Percentiles rank a stretch among this genome's conserved stretches.
phyloP scores from a whole-genome alignment of 495 filamentous ascomycete genomes.

The Penicillium samsonianum region DNA sequence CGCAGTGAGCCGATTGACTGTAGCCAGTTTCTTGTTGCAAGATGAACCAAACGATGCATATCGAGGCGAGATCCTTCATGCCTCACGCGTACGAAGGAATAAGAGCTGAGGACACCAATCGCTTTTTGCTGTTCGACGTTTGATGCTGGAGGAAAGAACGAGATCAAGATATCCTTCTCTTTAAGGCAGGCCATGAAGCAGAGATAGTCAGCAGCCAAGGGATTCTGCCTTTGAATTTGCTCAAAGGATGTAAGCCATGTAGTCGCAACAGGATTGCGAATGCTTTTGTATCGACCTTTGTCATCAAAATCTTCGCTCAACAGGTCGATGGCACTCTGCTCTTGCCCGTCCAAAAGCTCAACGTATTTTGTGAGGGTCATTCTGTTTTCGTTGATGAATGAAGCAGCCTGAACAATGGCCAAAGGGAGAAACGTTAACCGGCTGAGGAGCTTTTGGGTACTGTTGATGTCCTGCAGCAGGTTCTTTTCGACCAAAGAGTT shows the following conservation, averaged over 20 bases:
- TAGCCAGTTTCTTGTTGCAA: constrained; percentile 40
- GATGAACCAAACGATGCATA: constrained; percentile 30
- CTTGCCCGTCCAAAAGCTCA: constrained; percentile 40
- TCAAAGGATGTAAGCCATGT: constrained; percentile 59
- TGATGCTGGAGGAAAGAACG: constrained; percentile 15
- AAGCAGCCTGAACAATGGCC: constrained; percentile 45
- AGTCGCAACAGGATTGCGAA: constrained; percentile 51
- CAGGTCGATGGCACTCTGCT: constrained; percentile 41
- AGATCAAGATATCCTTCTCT: constrained; percentile 22
- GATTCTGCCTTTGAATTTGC: constrained; percentile 40
- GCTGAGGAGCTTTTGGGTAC: constrained; percentile 23
- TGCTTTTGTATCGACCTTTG: constrained; percentile 39
- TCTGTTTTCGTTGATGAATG: constrained; percentile 47
- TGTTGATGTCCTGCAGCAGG: constrained; percentile 19
- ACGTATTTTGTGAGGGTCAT: constrained; percentile 46
- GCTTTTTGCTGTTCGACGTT: constrained; percentile 25
- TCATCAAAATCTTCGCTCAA: constrained; percentile 55
- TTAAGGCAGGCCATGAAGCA: constrained; percentile 47
- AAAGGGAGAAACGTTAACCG: constrained; percentile 40
- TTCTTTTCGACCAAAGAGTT: constrained; percentile 30
- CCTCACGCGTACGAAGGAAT: constrained; percentile 30
- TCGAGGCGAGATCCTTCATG: not conserved
- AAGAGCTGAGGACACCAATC: constrained; percentile 34
- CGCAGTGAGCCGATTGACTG: constrained; percentile 3
- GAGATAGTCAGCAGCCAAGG: constrained; percentile 38